These are phyloP conservation scores for Saturnispora bothae DNA, from an alignment of 805 yeast genomes.

Conservation along the genomic window DNA sequence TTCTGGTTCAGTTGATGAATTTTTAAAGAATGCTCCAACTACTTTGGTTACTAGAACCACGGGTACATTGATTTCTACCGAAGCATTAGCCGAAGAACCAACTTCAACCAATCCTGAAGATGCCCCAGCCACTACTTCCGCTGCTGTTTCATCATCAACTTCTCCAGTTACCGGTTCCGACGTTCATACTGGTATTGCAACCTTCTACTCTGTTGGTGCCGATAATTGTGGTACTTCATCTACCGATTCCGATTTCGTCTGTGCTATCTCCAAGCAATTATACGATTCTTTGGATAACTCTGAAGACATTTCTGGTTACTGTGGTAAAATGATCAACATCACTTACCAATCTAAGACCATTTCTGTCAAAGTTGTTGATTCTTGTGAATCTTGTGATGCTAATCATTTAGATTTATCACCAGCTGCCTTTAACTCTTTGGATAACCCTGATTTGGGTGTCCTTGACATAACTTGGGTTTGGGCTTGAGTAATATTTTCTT, in stretches of 20 bases:
- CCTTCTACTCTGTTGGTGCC: slow-evolving; percentile 34
- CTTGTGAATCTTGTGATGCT: slow-evolving; percentile 39
- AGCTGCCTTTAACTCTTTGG: slow-evolving; percentile 38
- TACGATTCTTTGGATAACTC: slow-evolving; percentile 23
- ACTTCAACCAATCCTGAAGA: slow-evolving; percentile 1
- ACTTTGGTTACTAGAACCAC: slow-evolving; percentile 5
- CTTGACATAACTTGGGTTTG: slow-evolving; percentile 38
- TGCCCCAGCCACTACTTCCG: not conserved
- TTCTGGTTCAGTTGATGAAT: not conserved
- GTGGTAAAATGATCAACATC: slow-evolving; percentile 42
- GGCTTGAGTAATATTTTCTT: too few species aligned
- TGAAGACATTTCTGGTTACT: slow-evolving; percentile 29
- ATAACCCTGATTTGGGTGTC: slow-evolving; percentile 36
- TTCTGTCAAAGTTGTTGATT: slow-evolving; percentile 42
- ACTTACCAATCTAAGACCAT: slow-evolving; percentile 38
- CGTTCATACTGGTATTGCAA: slow-evolving; percentile 35
- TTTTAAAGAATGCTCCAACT: not conserved
- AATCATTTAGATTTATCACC: slow-evolving; percentile 45
- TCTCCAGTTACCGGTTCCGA: slow-evolving; percentile 4
- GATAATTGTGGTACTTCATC: slow-evolving; percentile 43
- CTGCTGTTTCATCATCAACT: slow-evolving; percentile 5
- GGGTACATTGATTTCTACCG: not conserved
- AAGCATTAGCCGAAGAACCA: slow-evolving; percentile 9
- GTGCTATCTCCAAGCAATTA: slow-evolving; percentile 37
- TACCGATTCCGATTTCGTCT: slow-evolving; percentile 33